These are phyloP conservation scores for Ceratocystis papillata DNA, from an alignment of 2,329 filamentous ascomycete species.

Conservation along the genomic window DNA sequence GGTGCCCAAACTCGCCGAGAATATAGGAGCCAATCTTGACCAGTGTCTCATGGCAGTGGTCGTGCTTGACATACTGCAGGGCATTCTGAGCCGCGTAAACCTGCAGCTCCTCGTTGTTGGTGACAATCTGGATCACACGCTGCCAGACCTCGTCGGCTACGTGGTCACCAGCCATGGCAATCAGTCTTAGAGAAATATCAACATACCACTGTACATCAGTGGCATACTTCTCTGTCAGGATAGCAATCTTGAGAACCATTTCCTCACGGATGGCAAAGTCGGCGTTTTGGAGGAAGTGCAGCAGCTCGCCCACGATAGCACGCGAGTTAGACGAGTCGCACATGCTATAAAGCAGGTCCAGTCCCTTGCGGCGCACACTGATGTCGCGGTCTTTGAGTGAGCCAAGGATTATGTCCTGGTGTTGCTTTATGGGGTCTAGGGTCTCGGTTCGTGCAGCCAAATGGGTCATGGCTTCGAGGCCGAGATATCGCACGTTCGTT, in stretches of 20 bases:
- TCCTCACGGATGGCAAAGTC: constrained; percentile 98
- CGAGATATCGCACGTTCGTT: constrained; percentile 93
- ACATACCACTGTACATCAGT: constrained; percentile 99
- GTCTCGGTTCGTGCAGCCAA: constrained; percentile 88
- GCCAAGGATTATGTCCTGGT: constrained; percentile 90
- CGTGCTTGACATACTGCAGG: constrained; percentile 79
- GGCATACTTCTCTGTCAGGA: constrained; percentile 95
- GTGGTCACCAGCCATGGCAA: constrained; percentile 94
- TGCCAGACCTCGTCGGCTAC: constrained; percentile 99
- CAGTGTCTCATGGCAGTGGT: constrained; percentile 90
- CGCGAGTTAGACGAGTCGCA: constrained; percentile 92
- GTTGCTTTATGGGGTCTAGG: constrained; percentile 92
- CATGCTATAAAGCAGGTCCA: constrained; percentile 98
- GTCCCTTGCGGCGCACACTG: constrained; percentile 86
- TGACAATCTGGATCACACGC: constrained; percentile 95
- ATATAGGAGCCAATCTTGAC: constrained; percentile 97
- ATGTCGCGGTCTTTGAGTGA: constrained; percentile 94
- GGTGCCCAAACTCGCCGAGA: constrained; percentile 89
- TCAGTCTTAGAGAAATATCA: constrained; percentile 85
- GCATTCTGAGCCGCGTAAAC: constrained; percentile 93
- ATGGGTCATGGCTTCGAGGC: constrained; percentile 96
- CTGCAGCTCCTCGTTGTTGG: constrained; percentile 96
- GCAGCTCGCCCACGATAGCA: constrained; percentile 81
- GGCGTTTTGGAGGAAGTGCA: constrained; percentile 89
- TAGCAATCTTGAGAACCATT: constrained; percentile 98